These are phyloP conservation scores for Boletus rubroflammeus DNA, from an alignment of 768 basidiomycete species.

Conservation along the genomic window DNA sequence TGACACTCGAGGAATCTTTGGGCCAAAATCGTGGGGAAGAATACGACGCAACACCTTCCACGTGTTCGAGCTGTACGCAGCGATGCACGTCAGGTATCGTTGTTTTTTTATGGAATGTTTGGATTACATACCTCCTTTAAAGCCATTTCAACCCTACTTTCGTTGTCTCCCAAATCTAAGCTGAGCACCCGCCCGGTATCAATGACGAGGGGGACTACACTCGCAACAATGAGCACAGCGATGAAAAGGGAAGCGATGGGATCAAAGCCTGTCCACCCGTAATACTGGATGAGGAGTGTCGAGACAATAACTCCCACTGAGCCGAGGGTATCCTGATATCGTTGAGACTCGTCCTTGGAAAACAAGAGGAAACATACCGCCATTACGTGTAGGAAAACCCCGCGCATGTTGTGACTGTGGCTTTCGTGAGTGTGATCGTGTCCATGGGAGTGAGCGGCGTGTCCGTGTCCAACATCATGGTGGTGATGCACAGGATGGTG, in stretches of 20 bases:
- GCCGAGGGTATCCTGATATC: conserved; percentile 80
- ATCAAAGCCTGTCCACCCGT: conserved; percentile 99
- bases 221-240: conserved; percentile 89
- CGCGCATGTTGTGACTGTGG: conserved; percentile 98
- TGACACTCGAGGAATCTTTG: conserved; percentile 78
- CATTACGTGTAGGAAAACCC: conserved; percentile 97
- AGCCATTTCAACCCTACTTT: conserved; percentile 51
- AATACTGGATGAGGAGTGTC: conserved; percentile 90
- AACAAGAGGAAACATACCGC: conserved; percentile 51
- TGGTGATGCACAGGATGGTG: conserved; percentile 35
- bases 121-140: conserved; percentile 54
- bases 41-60: conserved; percentile 83
- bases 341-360: conserved; percentile 4
- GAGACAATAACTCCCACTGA: conserved; percentile 98
- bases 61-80: conserved; percentile 51
- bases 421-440: conserved; percentile 65
- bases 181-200: conserved; percentile 88
- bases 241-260: conserved; percentile 98
- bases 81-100: background rate
- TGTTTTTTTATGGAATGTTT: background rate
- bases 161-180: conserved; percentile 74
- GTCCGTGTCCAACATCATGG: conserved; percentile 28
- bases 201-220: conserved; percentile 91
- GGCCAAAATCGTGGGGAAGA: conserved; percentile 91
- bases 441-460: conserved; percentile 50